Evolutionary conservation across 2,329 filamentous ascomycete genomes (phyloP).

Genomic region (Fusarium sp.): DNA sequence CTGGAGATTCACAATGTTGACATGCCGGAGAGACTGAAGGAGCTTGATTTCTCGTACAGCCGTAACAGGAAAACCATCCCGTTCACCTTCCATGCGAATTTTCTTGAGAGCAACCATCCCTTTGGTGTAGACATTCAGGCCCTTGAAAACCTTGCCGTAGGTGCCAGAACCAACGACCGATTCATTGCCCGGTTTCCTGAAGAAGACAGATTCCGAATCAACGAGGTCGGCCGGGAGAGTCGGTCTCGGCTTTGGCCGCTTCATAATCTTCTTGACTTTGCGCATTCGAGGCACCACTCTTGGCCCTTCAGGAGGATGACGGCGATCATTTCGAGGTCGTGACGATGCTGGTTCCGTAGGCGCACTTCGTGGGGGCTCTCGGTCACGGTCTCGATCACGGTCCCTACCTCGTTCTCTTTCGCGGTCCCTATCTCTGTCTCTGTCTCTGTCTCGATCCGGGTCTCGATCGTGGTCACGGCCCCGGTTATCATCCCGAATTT

Average conservation of each 20-base stretch:
- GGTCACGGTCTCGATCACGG: conserved; percentile 40
- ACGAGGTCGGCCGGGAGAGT: conserved; percentile 77
- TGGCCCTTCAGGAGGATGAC: conserved; percentile 51
- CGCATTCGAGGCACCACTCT: conserved; percentile 63
- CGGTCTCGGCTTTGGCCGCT: conserved; percentile 76
- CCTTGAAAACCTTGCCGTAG: conserved; percentile 96
- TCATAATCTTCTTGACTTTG: conserved; percentile 74
- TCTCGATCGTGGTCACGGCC: conserved; percentile 42
- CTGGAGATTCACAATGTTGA: conserved; percentile 83
- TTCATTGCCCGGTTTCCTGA: conserved; percentile 94
- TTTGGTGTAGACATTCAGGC: conserved; percentile 90
- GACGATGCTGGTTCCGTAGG: conserved; percentile 66
- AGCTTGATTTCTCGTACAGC: conserved; percentile 92
- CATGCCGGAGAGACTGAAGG: conserved; percentile 84
- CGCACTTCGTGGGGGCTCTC: conserved; percentile 61
- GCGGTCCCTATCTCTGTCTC: conserved; percentile 46
- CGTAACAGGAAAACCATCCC: conserved; percentile 90
- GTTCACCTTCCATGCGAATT: conserved; percentile 92
- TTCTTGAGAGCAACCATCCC: conserved; percentile 86
- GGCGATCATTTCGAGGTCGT: conserved; percentile 53
- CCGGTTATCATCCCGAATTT: conserved; percentile 54
- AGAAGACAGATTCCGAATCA: conserved; percentile 89
- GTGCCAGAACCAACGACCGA: conserved; percentile 96
- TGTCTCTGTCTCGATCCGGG: conserved; percentile 51
- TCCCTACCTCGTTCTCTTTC: conserved; percentile 57